Evolutionary conservation across 495 filamentous ascomycete genomes (phyloP).

Genomic region (Tuber indicum): DNA sequence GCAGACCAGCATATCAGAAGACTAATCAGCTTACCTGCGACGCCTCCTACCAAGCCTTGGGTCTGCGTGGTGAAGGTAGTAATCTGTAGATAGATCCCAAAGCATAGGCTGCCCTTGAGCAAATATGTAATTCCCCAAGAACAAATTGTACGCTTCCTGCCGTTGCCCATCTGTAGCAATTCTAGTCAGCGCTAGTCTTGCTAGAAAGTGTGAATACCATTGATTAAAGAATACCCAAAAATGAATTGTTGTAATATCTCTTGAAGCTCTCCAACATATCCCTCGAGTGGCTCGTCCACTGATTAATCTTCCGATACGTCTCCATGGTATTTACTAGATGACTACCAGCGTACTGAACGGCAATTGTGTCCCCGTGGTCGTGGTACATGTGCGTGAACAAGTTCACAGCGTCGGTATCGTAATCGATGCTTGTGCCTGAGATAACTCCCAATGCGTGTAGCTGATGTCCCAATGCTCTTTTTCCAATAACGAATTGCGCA

Average conservation of each 20-base stretch:
- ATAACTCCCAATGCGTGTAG: conserved; percentile 88
- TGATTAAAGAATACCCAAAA: conserved; percentile 49
- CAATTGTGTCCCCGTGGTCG: conserved; percentile 94
- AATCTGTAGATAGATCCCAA: conserved; percentile 92
- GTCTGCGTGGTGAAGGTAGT: conserved; percentile 88
- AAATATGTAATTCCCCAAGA: conserved; percentile 94
- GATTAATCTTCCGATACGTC: conserved; percentile 96
- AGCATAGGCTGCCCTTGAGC: conserved; percentile 88
- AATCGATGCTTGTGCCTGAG: conserved; percentile 68
- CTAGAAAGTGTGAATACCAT: neutral
- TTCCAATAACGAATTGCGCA: conserved; percentile 97
- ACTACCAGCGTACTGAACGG: conserved; percentile 94
- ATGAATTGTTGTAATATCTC: conserved; percentile 97
- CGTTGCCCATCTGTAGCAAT: conserved; percentile 66
- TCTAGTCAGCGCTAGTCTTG: neutral
- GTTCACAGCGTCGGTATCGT: conserved; percentile 92
- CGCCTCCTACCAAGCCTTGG: conserved; percentile 61
- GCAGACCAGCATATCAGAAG: neutral
- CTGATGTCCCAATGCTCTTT: conserved; percentile 84
- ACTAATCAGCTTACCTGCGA: conserved; percentile 49
- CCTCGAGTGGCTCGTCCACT: conserved; percentile 93
- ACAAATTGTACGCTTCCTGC: conserved; percentile 96
- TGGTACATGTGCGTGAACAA: conserved; percentile 97
- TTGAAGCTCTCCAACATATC: conserved; percentile 99
- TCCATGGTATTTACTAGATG: conserved; percentile 99